These are phyloP conservation scores for Rutstroemia sp. DNA, from an alignment of 2,329 filamentous ascomycete species.

Conservation along the genomic window DNA sequence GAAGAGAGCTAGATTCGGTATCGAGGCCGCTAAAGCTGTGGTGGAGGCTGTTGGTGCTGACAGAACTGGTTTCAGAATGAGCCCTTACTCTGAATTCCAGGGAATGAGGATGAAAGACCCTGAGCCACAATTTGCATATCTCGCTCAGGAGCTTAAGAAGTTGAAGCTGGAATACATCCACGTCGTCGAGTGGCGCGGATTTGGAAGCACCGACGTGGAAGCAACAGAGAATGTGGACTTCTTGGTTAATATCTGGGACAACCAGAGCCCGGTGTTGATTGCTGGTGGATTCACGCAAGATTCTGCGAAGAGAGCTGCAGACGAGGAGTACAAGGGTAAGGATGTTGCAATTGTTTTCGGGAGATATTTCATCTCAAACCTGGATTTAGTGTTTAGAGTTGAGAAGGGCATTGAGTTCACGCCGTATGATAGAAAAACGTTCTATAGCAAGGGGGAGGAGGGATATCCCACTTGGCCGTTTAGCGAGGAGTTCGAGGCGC, in stretches of 20 bases:
- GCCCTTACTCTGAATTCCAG: conserved; percentile 54
- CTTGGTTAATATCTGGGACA: conserved; percentile 38
- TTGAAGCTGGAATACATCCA: conserved; percentile 54
- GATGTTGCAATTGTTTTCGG: conserved; percentile 37
- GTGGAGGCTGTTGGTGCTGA: conserved; percentile 43
- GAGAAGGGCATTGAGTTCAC: conserved; percentile 33
- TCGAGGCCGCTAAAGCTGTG: conserved; percentile 47
- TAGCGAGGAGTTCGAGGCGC: conserved; percentile 26
- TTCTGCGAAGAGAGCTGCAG: conserved; percentile 33
- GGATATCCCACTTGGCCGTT: conserved; percentile 33
- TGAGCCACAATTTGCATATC: conserved; percentile 53
- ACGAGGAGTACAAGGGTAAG: conserved; percentile 28
- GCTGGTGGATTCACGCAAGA: conserved; percentile 39
- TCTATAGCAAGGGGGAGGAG: conserved; percentile 29
- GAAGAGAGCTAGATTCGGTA: conserved; percentile 42
- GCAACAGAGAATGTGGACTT: conserved; percentile 34
- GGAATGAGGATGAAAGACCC: conserved; percentile 57
- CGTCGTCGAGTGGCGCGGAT: conserved; percentile 40
- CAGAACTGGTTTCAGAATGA: conserved; percentile 48
- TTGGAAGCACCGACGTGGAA: conserved; percentile 36
- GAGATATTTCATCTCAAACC: conserved; percentile 38
- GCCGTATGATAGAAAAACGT: conserved; percentile 33
- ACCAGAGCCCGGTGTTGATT: conserved; percentile 39
- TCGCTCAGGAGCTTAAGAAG: conserved; percentile 43
- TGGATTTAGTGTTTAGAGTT: conserved; percentile 37